phyloP scores from a whole-genome alignment of 2,329 filamentous ascomycete genomes.

The Passalora sequoiae region DNA sequence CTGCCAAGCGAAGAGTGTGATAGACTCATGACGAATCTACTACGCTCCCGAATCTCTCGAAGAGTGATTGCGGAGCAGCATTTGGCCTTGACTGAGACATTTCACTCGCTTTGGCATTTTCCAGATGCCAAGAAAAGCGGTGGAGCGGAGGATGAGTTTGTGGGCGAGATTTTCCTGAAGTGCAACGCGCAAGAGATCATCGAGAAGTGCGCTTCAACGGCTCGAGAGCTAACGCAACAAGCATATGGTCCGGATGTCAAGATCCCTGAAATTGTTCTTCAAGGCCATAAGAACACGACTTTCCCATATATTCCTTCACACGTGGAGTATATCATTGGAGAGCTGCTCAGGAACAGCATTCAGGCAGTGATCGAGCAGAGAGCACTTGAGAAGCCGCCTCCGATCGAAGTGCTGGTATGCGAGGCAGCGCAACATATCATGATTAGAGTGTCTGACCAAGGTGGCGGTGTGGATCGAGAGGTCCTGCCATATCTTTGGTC shows the following conservation, averaged over 20 bases:
- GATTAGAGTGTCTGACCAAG: constrained; percentile 90
- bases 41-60: constrained; percentile 87
- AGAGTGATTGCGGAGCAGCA: constrained; percentile 97
- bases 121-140: constrained; percentile 64
- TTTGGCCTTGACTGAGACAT: constrained; percentile 88
- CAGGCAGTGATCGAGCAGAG: constrained; percentile 82
- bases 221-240: constrained; percentile 66
- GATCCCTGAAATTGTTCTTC: constrained; percentile 75
- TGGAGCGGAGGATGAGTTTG: constrained; percentile 69
- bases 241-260: constrained; percentile 66
- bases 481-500: constrained; percentile 90
- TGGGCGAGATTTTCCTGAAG: constrained; percentile 90
- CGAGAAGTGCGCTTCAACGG: constrained; percentile 70
- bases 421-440: constrained; percentile 93
- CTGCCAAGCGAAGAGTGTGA: constrained; percentile 80
- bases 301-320: constrained; percentile 97
- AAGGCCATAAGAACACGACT: constrained; percentile 79
- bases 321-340: constrained; percentile 93
- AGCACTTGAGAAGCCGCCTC: constrained; percentile 52
- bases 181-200: constrained; percentile 89
- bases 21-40: constrained; percentile 88
- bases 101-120: constrained; percentile 84
- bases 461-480: constrained; percentile 81
- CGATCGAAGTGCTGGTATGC: constrained; percentile 90
- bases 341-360: constrained; percentile 89